Percentiles rank a stretch among this genome's conserved stretches.
Evolutionary conservation across 345 rosid genomes (phyloP).

Genomic region (Conringia planisiliqua): DNA sequence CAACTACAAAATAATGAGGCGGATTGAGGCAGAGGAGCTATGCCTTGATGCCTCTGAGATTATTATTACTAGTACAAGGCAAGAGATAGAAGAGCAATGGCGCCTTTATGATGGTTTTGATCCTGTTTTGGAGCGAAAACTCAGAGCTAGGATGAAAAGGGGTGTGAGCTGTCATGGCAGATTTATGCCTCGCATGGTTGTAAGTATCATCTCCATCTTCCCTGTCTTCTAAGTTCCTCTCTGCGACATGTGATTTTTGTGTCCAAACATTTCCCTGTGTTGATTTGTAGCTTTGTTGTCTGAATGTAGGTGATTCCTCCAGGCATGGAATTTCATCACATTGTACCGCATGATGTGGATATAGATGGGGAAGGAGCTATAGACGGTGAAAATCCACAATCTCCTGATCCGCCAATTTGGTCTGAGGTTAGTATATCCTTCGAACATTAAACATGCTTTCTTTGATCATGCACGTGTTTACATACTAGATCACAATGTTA

Average conservation of each 20-base stretch:
- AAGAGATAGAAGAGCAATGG: conserved; percentile 78
- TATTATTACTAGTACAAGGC: conserved; percentile 70
- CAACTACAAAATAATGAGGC: conserved; percentile 63
- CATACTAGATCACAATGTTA: background rate
- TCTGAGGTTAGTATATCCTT: conserved; percentile 48
- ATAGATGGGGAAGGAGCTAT: conserved; percentile 56
- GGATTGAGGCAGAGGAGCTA: conserved; percentile 72
- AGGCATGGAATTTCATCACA: conserved; percentile 86
- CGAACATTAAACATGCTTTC: background rate
- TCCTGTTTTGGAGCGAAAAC: conserved; percentile 59
- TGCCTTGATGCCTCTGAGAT: conserved; percentile 64
- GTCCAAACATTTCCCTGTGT: background rate
- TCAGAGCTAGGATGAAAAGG: conserved; percentile 71
- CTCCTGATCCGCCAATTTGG: conserved; percentile 73
- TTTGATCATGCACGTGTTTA: background rate
- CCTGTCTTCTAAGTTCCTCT: background rate
- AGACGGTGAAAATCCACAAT: conserved; percentile 49
- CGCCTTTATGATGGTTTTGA: conserved; percentile 79
- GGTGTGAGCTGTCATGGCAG: conserved; percentile 74
- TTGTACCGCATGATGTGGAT: conserved; percentile 63
- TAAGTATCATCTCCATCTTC: conserved; percentile 38
- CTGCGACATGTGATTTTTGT: background rate
- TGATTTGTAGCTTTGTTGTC: background rate
- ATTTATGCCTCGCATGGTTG: conserved; percentile 69
- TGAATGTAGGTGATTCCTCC: conserved; percentile 76